Percentiles rank a stretch among this genome's conserved stretches.
phyloP scores from a whole-genome alignment of 768 basidiomycete genomes.

The Kwoniella europaea region DNA sequence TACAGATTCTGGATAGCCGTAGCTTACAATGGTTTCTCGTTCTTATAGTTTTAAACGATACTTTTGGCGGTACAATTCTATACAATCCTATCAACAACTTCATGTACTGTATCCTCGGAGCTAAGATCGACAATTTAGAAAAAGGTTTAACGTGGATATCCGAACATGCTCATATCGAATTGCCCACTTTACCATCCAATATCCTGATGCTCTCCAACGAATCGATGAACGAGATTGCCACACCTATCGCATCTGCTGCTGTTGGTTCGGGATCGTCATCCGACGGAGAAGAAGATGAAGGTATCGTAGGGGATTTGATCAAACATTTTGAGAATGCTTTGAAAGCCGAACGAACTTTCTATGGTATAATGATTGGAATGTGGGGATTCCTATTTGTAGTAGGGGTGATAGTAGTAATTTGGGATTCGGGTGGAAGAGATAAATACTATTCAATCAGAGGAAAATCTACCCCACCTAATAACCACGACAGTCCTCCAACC shows the following conservation, averaged over 20 bases:
- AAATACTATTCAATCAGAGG: constrained; percentile 28
- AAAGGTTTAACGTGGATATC: constrained; percentile 88
- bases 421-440: constrained; percentile 52
- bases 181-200: constrained; percentile 76
- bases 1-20: background rate
- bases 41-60: constrained; percentile 57
- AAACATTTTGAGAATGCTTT: constrained; percentile 73
- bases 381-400: constrained; percentile 85
- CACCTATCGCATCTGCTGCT: constrained; percentile 76
- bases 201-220: constrained; percentile 76
- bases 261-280: constrained; percentile 68
- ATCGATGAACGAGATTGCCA: constrained; percentile 73
- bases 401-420: constrained; percentile 60
- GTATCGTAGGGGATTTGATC: constrained; percentile 73
- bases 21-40: constrained; percentile 3
- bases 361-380: constrained; percentile 76
- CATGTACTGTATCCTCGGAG: constrained; percentile 85
- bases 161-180: constrained; percentile 77
- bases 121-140: constrained; percentile 84
- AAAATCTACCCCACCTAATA: background rate
- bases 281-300: constrained; percentile 64
- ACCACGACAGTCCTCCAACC: background rate
- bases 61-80: constrained; percentile 85
- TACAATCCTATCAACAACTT: constrained; percentile 83
- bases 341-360: constrained; percentile 81